Base-by-base conservation (phyloP, 2,329 filamentous ascomycete species). In the Scedosporium minutisporum region DNA sequence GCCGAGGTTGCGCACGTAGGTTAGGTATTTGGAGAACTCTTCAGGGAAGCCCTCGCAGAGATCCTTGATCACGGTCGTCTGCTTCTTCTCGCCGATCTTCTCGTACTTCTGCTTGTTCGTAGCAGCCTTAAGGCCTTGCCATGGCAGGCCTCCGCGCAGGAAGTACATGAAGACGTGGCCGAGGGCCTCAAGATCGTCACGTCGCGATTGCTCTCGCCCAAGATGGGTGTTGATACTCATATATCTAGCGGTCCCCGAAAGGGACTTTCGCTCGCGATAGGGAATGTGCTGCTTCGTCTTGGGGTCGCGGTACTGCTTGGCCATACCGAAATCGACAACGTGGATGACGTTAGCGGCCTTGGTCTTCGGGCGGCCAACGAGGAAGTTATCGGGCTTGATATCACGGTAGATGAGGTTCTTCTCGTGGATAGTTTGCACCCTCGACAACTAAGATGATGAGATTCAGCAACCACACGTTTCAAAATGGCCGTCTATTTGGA, bases 201-300 rank as follows among this genome's bases (percentile, higher is more conserved):
- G 84, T 73, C 95, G 87, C 63, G 93, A 97, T 75, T 99, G 95
- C 74, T 99, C 95, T 64, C 95, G 87, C 62, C 95, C 95, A 67
- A 97, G 78, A 82, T 99, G 95, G 63, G 95, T 99, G 78, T 99
- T 99, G 85, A 99, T 97, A 79, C 91, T 96, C 95, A 97, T 97
- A 78, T 99, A 99, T 74, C 95, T 86, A 66, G 95, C 95, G 63
- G 95, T 99, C 66, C 95, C 95, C 3, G 93, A 97, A 65, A 99
- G 81, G 4, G 93, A 96, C 78, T 99, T 99, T 70, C 95, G 87
- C 79, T 97, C 95, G 71, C 95, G 86, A 76, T 97, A 97, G 12
- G 95, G 93, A 68, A 97, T 97, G 77, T 99, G 95, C 76, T 97
- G 95, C 78, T 97, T 97, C 44, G 95, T 96, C 82, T 97, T 97